phyloP scores from a whole-genome alignment of 768 basidiomycete species.

The Pulveroboletus sp. region DNA sequence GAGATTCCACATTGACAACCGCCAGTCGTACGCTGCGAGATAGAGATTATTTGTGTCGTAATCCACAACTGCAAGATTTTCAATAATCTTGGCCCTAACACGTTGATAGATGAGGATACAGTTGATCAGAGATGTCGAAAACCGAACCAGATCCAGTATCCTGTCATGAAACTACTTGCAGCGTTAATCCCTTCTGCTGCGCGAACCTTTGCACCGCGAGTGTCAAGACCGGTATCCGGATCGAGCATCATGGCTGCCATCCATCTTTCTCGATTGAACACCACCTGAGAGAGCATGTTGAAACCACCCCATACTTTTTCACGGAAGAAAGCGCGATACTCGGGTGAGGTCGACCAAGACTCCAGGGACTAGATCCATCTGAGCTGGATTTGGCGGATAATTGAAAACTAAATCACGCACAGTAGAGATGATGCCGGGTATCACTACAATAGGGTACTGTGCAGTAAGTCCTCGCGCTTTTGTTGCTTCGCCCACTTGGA shows the following conservation, averaged over 20 bases:
- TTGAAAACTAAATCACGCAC: constrained; percentile 36
- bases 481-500: constrained; percentile 67
- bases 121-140: neutral
- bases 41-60: constrained; percentile 90
- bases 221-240: constrained; percentile 86
- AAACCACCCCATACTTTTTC: constrained; percentile 79
- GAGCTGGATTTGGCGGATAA: neutral
- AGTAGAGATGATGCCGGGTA: constrained; percentile 88
- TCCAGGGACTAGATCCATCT: constrained; percentile 58
- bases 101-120: neutral
- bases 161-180: constrained; percentile 79
- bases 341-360: constrained; percentile 87
- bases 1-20: constrained; percentile 81
- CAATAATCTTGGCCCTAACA: constrained; percentile 80
- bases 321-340: constrained; percentile 87
- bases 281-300: constrained; percentile 78
- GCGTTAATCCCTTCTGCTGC: constrained; percentile 92
- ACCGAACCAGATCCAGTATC: constrained; percentile 89
- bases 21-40: constrained; percentile 89
- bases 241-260: constrained; percentile 88
- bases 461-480: constrained; percentile 61
- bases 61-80: constrained; percentile 88
- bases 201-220: constrained; percentile 76
- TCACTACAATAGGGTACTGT: constrained; percentile 74
- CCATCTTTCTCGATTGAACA: constrained; percentile 86